Base-by-base conservation (phyloP, 2,329 filamentous ascomycete species). In the Trichoderma koningii region DNA sequence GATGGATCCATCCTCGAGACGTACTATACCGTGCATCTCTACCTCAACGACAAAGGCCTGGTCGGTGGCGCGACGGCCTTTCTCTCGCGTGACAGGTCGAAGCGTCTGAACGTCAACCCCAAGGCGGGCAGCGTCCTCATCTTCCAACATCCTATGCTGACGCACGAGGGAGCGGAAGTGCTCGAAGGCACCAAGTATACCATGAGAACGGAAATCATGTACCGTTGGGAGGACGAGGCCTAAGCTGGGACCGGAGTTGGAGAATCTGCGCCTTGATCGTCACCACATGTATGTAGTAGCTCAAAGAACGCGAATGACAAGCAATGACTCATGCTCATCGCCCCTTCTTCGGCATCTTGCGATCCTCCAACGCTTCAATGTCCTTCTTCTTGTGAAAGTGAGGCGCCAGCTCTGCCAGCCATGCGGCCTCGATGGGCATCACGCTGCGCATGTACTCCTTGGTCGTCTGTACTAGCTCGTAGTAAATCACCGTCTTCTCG, bases 361-460 rank as follows among this genome's bases (percentile, higher is more conserved):
- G 91, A 66, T 92, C 90, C 73, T 92, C 92, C 70, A 97, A 74
- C 19, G 84, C 88, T 73, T 97, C 94, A 47, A 97, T 76, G 73
- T 97, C 93, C 78, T 92, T 90, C 80, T 91, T 90, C 79, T 96
- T 97, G 76, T 97, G 92, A 74, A 93, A 97, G 79, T 98, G 95
- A 68, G 94, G 94, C 67, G 95, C 95, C 67, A 95, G 87, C 77
- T 98, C 94, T 7, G 87, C 85, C 71, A 99, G 75, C 93, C 93
- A 97, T 73, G 88, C 87, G 0, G 90, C 82, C 73, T 96, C 88
- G 60, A 98, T 85, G 1, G 93, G 93, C 82, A 97, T 89, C 66
- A 90, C 90, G 71, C 87, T 91, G 26, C 94, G 83, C 88, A 97
- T 96, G 76, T 94, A 99, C 81, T 97, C 94, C 80, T 96, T 96